A percentile compares a stretch with the other conserved stretches of the same genome.
Conservation (phyloP, 2,329 filamentous ascomycete species). For the Teratosphaeria nubilosa region DNA sequence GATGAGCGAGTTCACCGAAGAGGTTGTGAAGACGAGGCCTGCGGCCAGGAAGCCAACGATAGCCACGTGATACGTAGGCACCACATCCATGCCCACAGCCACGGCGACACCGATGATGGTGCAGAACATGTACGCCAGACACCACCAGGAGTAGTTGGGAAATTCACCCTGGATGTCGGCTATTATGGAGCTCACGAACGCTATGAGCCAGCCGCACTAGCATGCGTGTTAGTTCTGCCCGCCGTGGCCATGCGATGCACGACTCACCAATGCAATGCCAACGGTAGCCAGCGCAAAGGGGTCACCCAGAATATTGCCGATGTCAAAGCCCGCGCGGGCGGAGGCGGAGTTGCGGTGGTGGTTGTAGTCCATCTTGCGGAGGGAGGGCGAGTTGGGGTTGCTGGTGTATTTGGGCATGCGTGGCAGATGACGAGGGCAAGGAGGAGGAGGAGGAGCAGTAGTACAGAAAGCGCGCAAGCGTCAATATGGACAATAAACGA, state of each 20-base stretch:
- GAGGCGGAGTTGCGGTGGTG: conserved; percentile 2
- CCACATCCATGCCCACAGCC: conserved; percentile 73
- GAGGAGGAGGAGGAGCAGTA: background rate
- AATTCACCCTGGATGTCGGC: conserved; percentile 50
- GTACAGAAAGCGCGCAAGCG: background rate
- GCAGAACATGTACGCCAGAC: conserved; percentile 74
- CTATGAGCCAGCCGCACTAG: conserved; percentile 89
- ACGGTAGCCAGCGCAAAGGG: conserved; percentile 91
- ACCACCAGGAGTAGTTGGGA: conserved; percentile 89
- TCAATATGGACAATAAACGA: background rate
- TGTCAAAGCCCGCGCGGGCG: conserved; percentile 47
- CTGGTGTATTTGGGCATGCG: background rate
- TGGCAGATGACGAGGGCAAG: background rate
- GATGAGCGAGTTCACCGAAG: conserved; percentile 75
- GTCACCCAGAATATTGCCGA: conserved; percentile 89
- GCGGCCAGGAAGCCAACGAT: conserved; percentile 78
- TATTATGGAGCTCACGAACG: conserved; percentile 78
- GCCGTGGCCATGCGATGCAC: conserved; percentile 13
- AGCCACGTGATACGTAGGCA: conserved; percentile 85
- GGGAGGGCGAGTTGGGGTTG: conserved; percentile 10
- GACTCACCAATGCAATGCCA: conserved; percentile 75
- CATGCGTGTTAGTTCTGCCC: background rate
- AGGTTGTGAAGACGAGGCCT: conserved; percentile 75
- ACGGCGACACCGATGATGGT: conserved; percentile 70
- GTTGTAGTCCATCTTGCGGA: conserved; percentile 22